phyloP scores from a whole-genome alignment of 305 asterid genomes.

The Solanum aculeatissimum region DNA sequence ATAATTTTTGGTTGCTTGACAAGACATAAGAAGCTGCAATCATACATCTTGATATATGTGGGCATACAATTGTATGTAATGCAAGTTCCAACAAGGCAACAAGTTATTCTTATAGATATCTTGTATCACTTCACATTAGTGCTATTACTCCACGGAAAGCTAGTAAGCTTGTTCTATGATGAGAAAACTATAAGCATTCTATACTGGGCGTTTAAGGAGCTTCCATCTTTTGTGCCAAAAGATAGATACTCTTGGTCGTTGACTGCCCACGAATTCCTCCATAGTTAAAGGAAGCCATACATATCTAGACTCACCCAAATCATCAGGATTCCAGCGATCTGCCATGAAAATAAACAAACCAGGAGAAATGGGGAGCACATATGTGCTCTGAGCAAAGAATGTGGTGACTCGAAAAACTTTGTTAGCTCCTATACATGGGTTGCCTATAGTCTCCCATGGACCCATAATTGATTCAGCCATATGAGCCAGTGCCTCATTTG shows the following conservation, averaged over 20 bases:
- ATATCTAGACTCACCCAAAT: slow-evolving; percentile 52
- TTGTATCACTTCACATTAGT: not conserved
- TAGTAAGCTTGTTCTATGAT: not conserved
- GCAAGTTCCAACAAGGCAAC: not conserved
- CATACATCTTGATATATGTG: not conserved
- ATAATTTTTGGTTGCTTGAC: not conserved
- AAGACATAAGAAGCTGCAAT: not conserved
- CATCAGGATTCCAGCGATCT: slow-evolving; percentile 54
- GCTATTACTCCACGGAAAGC: not conserved
- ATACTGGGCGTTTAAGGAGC: slow-evolving; percentile 7
- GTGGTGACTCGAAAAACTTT: slow-evolving; percentile 37
- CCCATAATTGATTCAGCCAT: slow-evolving; percentile 54
- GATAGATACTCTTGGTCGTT: slow-evolving; percentile 46
- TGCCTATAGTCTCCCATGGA: slow-evolving; percentile 68
- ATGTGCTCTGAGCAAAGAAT: slow-evolving; percentile 54
- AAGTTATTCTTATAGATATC: not conserved
- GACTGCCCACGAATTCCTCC: slow-evolving; percentile 12
- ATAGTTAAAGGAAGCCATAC: slow-evolving; percentile 59
- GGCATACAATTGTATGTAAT: not conserved
- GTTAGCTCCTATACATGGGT: slow-evolving; percentile 59
- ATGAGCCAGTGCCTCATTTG: slow-evolving; percentile 60
- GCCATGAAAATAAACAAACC: slow-evolving; percentile 52
- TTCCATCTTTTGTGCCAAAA: slow-evolving; percentile 62
- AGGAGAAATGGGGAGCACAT: slow-evolving; percentile 44
- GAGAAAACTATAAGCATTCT: not conserved